These are phyloP conservation scores for Apiospora pterosperma DNA, from an alignment of 2,329 filamentous ascomycete species.

Conservation along the genomic window DNA sequence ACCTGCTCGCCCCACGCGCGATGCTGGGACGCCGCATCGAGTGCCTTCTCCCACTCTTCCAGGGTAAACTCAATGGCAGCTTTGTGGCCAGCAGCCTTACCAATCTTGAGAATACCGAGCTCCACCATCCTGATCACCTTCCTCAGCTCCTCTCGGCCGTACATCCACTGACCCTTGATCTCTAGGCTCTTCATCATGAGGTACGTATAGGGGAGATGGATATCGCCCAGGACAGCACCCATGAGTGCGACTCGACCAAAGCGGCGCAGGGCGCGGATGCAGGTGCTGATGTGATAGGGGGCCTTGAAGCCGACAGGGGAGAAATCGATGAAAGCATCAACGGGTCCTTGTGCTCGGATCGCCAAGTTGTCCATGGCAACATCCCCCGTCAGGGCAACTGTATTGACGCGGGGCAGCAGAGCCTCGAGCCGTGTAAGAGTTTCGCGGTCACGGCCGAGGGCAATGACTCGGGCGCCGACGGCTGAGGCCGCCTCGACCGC, in stretches of 20 bases:
- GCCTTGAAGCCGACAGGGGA: slow-evolving; percentile 33
- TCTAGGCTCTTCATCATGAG: slow-evolving; percentile 24
- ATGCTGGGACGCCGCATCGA: slow-evolving; percentile 25
- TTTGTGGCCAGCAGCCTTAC: slow-evolving; percentile 23
- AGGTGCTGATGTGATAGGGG: slow-evolving; percentile 37
- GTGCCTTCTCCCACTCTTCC: slow-evolving; percentile 28
- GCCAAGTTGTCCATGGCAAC: slow-evolving; percentile 30
- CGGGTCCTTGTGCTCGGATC: slow-evolving; percentile 28
- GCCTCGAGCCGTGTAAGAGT: slow-evolving; percentile 30
- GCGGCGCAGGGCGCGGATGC: slow-evolving; percentile 30
- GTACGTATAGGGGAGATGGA: slow-evolving; percentile 19
- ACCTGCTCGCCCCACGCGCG: neutral
- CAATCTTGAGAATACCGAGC: slow-evolving; percentile 31
- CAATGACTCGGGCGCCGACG: slow-evolving; percentile 50
- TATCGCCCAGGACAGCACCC: slow-evolving; percentile 18
- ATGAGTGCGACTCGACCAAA: slow-evolving; percentile 25
- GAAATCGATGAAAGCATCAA: slow-evolving; percentile 46
- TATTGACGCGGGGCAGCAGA: slow-evolving; percentile 27
- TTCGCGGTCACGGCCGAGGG: slow-evolving; percentile 43
- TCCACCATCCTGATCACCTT: slow-evolving; percentile 37
- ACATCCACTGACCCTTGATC: slow-evolving; percentile 41
- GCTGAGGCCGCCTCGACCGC: slow-evolving; percentile 45
- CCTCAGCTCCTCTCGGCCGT: slow-evolving; percentile 30
- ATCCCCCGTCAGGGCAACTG: slow-evolving; percentile 37
- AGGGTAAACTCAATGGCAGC: slow-evolving; percentile 26